Evolutionary conservation across 2,329 filamentous ascomycete species (phyloP).

Genomic region (Didymella keratinophila): DNA sequence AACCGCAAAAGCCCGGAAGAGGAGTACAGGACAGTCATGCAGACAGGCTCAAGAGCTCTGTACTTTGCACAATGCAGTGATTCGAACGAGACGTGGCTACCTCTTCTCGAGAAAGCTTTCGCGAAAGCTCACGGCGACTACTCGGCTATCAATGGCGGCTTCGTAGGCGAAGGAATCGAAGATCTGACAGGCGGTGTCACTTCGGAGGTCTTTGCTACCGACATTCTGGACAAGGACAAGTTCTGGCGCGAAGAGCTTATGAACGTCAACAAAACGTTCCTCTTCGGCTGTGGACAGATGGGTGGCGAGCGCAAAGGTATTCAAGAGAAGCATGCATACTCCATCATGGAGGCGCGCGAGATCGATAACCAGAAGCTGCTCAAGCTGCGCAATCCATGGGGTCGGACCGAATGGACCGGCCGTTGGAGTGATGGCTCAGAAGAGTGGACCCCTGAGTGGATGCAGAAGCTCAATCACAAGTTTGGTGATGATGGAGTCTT

Average conservation of each 20-base stretch:
- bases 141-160: conserved; percentile 75
- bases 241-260: conserved; percentile 86
- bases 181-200: conserved; percentile 73
- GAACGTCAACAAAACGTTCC: conserved; percentile 80
- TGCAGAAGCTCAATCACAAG: conserved; percentile 73
- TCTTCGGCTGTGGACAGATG: conserved; percentile 75
- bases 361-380: conserved; percentile 63
- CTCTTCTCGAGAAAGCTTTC: conserved; percentile 81
- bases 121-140: conserved; percentile 87
- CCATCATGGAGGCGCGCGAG: conserved; percentile 67
- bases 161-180: conserved; percentile 69
- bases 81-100: conserved; percentile 83
- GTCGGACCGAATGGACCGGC: conserved; percentile 80
- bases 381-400: conserved; percentile 76
- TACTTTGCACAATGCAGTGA: conserved; percentile 80
- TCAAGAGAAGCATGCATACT: conserved; percentile 63
- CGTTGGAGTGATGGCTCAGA: conserved; percentile 84
- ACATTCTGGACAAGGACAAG: conserved; percentile 78
- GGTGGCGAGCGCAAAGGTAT: conserved; percentile 61
- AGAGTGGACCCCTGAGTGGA: conserved; percentile 83
- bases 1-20: conserved; percentile 76
- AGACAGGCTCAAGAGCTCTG: conserved; percentile 77
- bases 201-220: conserved; percentile 71
- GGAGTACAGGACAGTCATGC: conserved; percentile 72
- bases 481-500: conserved; percentile 79